Evolutionary conservation across 192 early-diverging fungal genomes (phyloP).

Genomic region (Nowakowskiella sp.): DNA sequence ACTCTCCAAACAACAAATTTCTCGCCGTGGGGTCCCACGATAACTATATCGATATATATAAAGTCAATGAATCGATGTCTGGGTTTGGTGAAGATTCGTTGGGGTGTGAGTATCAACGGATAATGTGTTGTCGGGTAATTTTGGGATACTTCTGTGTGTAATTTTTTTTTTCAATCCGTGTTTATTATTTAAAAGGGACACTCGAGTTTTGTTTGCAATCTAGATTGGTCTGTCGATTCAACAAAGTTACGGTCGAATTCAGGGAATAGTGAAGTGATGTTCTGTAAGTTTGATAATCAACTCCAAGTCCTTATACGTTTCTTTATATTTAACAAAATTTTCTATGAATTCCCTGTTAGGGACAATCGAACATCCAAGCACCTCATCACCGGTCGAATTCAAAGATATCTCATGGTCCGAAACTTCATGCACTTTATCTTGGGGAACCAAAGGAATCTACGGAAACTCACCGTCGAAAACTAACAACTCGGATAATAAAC

Average conservation of each 20-base stretch:
- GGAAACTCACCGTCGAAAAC: too few species aligned
- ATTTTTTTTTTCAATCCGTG: background rate
- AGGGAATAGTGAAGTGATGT: constrained; percentile 26
- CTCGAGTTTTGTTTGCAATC: constrained; percentile 8
- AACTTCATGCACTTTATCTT: constrained; percentile 13
- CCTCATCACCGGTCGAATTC: constrained; percentile 9
- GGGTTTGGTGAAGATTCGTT: too few species aligned
- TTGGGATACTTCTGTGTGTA: background rate
- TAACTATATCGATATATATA: constrained; percentile 21
- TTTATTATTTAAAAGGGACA: constrained; percentile 12
- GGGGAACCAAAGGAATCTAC: constrained; percentile 22
- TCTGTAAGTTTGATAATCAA: constrained; percentile 21
- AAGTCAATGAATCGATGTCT: constrained; percentile 1
- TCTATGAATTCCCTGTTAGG: constrained; percentile 3
- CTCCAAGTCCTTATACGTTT: too few species aligned
- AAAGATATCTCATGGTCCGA: constrained; percentile 18
- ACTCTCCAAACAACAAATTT: constrained; percentile 19
- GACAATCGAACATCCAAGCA: constrained; percentile 7
- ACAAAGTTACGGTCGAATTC: constrained; percentile 14
- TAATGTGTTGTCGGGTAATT: constrained; percentile 20
- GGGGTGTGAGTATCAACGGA: constrained; percentile 20
- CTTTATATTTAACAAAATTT: background rate
- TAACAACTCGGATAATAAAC: too few species aligned
- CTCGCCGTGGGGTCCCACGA: constrained; percentile 24
- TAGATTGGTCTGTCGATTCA: constrained; percentile 18